Base-by-base conservation (phyloP, 1,139 yeast genomes). In the Yamadazyma diospyri region DNA sequence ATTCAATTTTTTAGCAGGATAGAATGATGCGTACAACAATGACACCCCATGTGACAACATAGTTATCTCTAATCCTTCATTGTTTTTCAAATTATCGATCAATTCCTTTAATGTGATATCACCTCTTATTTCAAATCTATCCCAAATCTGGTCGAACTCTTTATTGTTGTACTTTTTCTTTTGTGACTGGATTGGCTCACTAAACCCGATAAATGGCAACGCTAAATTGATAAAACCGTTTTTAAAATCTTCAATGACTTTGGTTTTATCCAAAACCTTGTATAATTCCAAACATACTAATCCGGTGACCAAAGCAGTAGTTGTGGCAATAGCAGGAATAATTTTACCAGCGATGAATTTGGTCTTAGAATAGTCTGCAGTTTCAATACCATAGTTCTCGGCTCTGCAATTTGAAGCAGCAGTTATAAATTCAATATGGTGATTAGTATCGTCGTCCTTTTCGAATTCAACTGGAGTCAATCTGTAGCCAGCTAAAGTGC, bases 361-460 rank as follows among this genome's bases (percentile, higher is more conserved):
- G 20, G 94, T 84, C 62, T 80, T 82, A 34, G 75, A 75, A 37
- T 76, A 76, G 53, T 81, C 94, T 19, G 83, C 92, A 41, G 83
- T 60, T 49, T 83, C 92, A 50, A 92, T 89, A 27, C 80, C 75
- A 56, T 94, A 92, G 61, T 89, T 92, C 59, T 80, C 68, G 20
- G 99, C 99, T 58, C 99, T 80, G 61, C 95, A 78, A 58, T 92
- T 92, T 3, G 97, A 89, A 16, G 97, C 95, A 12, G 98, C 95
- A n/a, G 94, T 71, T 47, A 92, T 94, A 59, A 94, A 92, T 55
- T 89, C 95, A 51, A 92, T 92, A 60, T 94, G 98, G 53, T 87
- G 95, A 58, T 94, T 92, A 10, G 94, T 65, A 53, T 92, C 99
- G 58, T 92, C 98, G 61, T 92, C 99, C 64, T 92, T 92, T 62